Conservation (phyloP, 345 rosid genomes). For the Cardamine resedifolia region DNA sequence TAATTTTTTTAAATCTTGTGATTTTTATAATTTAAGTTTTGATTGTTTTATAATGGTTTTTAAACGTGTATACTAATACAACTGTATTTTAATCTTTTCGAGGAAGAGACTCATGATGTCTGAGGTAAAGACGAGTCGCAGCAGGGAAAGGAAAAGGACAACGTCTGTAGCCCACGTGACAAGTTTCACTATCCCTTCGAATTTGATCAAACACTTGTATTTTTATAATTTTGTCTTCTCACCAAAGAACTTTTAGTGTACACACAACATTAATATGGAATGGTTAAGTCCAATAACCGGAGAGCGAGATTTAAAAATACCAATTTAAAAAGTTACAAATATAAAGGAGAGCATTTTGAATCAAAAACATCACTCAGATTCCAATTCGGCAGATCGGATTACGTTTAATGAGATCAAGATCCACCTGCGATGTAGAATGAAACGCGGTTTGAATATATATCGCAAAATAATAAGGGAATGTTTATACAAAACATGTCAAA, state of each 20-base stretch:
- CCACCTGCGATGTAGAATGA: slow-evolving; percentile 53
- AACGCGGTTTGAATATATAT: no score
- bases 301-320: neutral
- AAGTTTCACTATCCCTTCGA: neutral
- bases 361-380: slow-evolving; percentile 32
- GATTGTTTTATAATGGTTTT: no score
- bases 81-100: no score
- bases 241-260: neutral
- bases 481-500: neutral
- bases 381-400: slow-evolving; percentile 82
- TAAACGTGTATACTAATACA: no score
- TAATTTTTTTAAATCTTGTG: no score
- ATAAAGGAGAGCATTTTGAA: neutral
- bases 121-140: no score
- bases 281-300: neutral
- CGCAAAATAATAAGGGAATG: neutral
- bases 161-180: slow-evolving; percentile 5
- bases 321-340: neutral
- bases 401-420: slow-evolving; percentile 74
- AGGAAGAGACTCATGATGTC: no score
- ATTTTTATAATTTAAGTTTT: no score
- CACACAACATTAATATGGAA: neutral
- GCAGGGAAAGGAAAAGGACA: no score
- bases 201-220: neutral
- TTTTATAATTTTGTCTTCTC: slow-evolving; percentile 5